phyloP scores from a whole-genome alignment of 495 filamentous ascomycete species.

The Clohesyomyces aquaticus region DNA sequence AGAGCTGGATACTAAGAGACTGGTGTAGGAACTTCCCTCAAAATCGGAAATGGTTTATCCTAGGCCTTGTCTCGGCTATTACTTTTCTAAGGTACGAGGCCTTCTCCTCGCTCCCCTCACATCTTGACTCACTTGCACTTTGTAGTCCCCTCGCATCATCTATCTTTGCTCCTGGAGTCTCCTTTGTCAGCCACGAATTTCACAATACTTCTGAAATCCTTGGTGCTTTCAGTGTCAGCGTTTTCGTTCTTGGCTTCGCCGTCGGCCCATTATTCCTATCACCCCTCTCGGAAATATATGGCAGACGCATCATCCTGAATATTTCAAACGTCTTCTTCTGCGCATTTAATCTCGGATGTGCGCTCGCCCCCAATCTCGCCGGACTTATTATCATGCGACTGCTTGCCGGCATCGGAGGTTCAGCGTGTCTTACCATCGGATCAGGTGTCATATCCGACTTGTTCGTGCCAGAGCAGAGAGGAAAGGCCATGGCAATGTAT shows the following conservation, averaged over 20 bases:
- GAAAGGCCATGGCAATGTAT: constrained; percentile 34
- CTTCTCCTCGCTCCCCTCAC: background rate
- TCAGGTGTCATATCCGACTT: constrained; percentile 38
- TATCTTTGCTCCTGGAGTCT: constrained; percentile 37
- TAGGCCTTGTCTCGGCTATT: constrained; percentile 48
- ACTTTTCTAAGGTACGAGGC: constrained; percentile 34
- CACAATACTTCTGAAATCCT: constrained; percentile 49
- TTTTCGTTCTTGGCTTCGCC: constrained; percentile 64
- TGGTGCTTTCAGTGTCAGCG: constrained; percentile 57
- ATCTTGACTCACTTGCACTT: background rate
- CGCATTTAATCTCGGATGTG: constrained; percentile 70
- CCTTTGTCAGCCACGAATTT: constrained; percentile 29
- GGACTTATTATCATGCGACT: constrained; percentile 68
- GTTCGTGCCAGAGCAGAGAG: constrained; percentile 29
- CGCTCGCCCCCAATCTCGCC: constrained; percentile 62
- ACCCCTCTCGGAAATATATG: constrained; percentile 76
- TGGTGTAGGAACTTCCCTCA: constrained; percentile 50
- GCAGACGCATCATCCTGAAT: constrained; percentile 52
- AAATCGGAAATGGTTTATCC: constrained; percentile 52
- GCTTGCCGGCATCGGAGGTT: constrained; percentile 65
- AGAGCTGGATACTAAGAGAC: constrained; percentile 3
- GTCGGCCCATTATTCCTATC: constrained; percentile 69
- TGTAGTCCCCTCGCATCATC: constrained; percentile 36
- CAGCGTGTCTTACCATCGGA: constrained; percentile 58
- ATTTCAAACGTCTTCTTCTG: constrained; percentile 35